These are phyloP conservation scores for Tillandsia fasciculata DNA, from an alignment of 176 grass and related monocot genomes.

Conservation along the genomic window DNA sequence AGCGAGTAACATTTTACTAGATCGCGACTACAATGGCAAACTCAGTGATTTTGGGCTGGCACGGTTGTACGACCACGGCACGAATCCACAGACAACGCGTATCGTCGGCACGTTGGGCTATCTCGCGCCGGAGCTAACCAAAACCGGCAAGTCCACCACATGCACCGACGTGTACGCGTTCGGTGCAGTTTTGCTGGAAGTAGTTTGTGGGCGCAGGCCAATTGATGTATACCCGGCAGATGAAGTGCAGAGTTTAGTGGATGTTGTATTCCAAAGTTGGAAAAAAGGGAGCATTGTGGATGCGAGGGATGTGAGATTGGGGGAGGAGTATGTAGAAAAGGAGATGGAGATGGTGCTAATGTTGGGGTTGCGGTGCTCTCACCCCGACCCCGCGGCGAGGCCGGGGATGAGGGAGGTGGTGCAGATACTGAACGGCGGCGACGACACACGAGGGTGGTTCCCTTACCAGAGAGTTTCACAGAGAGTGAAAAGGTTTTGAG, in stretches of 20 bases:
- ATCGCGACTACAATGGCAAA: conserved; percentile 55
- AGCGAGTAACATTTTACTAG: conserved; percentile 70
- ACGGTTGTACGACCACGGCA: conserved; percentile 52
- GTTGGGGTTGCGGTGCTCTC: conserved; percentile 64
- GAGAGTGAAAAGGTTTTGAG: conserved; percentile 6
- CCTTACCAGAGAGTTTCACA: conserved; percentile 6
- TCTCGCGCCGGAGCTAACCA: conserved; percentile 70
- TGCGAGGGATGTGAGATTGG: conserved; percentile 36
- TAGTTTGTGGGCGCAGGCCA: conserved; percentile 44
- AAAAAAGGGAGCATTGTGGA: conserved; percentile 30
- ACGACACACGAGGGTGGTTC: conserved; percentile 17
- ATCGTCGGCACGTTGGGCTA: conserved; percentile 56
- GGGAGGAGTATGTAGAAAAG: conserved; percentile 23
- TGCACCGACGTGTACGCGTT: conserved; percentile 63
- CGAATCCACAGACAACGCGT: conserved; percentile 37
- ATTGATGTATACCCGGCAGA: conserved; percentile 7
- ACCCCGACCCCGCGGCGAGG: conserved; percentile 35
- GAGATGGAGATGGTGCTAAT: conserved; percentile 58
- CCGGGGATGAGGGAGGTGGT: conserved; percentile 68
- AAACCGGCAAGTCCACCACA: conserved; percentile 64
- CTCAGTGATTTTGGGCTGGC: conserved; percentile 87
- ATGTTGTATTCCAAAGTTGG: conserved; percentile 57
- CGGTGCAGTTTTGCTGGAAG: conserved; percentile 54
- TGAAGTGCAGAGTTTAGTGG: conserved; percentile 33
- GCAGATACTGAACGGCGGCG: conserved; percentile 37